Conservation (phyloP, 2,329 filamentous ascomycete genomes). For the Zalaria sp. region DNA sequence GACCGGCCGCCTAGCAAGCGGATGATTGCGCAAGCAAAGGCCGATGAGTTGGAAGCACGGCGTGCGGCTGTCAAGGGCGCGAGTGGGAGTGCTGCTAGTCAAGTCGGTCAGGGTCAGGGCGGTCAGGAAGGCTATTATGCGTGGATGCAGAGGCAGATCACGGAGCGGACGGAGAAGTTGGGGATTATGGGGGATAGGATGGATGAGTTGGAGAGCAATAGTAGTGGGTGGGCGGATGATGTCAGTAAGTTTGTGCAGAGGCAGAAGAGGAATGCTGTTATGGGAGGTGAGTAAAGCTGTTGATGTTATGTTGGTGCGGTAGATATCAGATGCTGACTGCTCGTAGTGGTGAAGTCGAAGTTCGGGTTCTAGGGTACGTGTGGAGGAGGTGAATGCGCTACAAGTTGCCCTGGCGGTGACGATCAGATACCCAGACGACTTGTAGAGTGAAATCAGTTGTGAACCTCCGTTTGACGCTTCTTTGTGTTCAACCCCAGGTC, state of each 20-base stretch:
- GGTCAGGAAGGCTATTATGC: slow-evolving; percentile 58
- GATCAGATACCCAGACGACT: too few relatives aligned
- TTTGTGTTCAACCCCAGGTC: too few relatives aligned
- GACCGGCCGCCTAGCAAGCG: slow-evolving; percentile 78
- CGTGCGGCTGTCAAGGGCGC: slow-evolving; percentile 20
- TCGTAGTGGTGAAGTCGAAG: not conserved
- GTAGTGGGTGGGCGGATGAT: slow-evolving; percentile 72
- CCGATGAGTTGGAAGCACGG: slow-evolving; percentile 50
- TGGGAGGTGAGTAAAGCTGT: slow-evolving; percentile 1
- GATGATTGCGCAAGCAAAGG: slow-evolving; percentile 66
- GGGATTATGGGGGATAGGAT: slow-evolving; percentile 72
- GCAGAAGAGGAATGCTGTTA: slow-evolving; percentile 60
- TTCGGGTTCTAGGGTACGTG: slow-evolving; percentile 6
- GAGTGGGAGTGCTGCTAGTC: slow-evolving; percentile 15
- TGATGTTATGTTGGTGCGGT: not conserved
- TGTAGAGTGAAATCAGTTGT: too few relatives aligned
- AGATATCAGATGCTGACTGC: not conserved
- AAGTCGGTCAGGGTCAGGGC: slow-evolving; percentile 37
- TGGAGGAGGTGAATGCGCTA: too few relatives aligned
- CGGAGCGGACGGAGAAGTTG: slow-evolving; percentile 80
- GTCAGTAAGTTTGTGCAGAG: slow-evolving; percentile 73
- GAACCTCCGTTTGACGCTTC: too few relatives aligned
- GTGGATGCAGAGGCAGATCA: slow-evolving; percentile 75
- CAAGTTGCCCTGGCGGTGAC: too few relatives aligned
- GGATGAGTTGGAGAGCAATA: slow-evolving; percentile 68